A percentile compares a stretch with the other conserved stretches of the same genome.
phyloP scores from a whole-genome alignment of 1,139 yeast genomes.

The Geotrichum europaeum region DNA sequence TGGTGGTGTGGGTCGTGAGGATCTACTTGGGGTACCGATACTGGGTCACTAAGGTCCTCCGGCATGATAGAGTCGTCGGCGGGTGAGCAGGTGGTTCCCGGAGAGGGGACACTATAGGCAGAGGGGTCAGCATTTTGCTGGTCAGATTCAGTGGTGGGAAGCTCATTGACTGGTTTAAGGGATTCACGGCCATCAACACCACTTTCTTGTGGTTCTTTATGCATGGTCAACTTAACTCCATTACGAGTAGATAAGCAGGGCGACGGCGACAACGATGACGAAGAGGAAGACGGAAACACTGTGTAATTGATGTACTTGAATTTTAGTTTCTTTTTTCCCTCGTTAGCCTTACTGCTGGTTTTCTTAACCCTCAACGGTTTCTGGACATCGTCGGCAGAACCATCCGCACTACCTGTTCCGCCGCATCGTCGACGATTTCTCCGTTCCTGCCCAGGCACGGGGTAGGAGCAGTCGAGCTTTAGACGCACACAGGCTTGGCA shows the following conservation, averaged over 20 bases:
- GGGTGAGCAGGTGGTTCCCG: slow-evolving; percentile 2
- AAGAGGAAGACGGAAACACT: not conserved
- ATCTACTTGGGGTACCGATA: not conserved
- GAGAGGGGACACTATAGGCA: not conserved
- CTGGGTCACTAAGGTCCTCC: not conserved
- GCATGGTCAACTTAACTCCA: not conserved
- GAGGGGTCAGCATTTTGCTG: not conserved
- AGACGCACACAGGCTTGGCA: slow-evolving; percentile 57
- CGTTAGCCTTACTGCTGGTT: not conserved
- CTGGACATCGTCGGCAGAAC: not conserved
- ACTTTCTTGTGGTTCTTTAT: not conserved
- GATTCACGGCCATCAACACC: not conserved
- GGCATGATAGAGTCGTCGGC: not conserved
- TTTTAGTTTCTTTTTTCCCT: not conserved
- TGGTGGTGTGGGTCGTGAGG: not conserved
- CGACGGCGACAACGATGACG: not conserved
- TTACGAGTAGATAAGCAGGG: not conserved
- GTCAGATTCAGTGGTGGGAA: not conserved
- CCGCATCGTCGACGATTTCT: slow-evolving; percentile 27
- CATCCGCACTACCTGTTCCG: slow-evolving; percentile 12
- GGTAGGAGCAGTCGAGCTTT: slow-evolving; percentile 50
- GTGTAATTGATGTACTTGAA: not conserved
- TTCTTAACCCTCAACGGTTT: not conserved
- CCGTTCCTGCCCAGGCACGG: slow-evolving; percentile 46
- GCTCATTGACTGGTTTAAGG: not conserved